phyloP scores from a whole-genome alignment of 495 filamentous ascomycete genomes.

The Penicillium fimorum region DNA sequence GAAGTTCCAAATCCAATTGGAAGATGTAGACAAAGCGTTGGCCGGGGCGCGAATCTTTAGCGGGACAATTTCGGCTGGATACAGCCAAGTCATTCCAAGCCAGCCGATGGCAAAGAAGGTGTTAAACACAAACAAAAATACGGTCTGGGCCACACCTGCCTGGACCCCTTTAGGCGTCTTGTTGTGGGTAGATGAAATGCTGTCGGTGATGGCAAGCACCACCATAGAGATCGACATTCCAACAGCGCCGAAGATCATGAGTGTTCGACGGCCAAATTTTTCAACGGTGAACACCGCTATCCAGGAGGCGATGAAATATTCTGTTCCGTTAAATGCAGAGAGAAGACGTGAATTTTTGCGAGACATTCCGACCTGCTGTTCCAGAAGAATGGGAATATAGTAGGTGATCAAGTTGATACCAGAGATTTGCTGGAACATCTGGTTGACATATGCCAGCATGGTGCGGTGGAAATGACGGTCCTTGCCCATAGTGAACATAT shows the following conservation, averaged over 20 bases:
- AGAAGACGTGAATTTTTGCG: constrained; percentile 61
- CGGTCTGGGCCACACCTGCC: constrained; percentile 49
- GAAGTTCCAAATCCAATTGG: constrained; percentile 64
- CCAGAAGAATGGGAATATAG: constrained; percentile 66
- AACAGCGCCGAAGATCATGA: constrained; percentile 70
- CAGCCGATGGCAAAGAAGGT: constrained; percentile 76
- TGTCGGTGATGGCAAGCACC: constrained; percentile 55
- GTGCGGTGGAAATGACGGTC: constrained; percentile 75
- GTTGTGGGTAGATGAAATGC: constrained; percentile 27
- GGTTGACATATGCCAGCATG: constrained; percentile 69
- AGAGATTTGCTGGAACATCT: constrained; percentile 74
- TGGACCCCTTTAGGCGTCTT: constrained; percentile 28
- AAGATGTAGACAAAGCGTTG: constrained; percentile 61
- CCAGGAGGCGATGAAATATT: constrained; percentile 73
- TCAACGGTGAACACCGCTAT: constrained; percentile 71
- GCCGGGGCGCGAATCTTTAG: constrained; percentile 65
- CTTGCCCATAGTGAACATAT: constrained; percentile 69
- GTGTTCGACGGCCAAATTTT: constrained; percentile 62
- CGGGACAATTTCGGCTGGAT: constrained; percentile 67
- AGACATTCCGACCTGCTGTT: constrained; percentile 53
- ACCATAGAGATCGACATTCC: constrained; percentile 72
- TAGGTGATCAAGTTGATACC: constrained; percentile 78
- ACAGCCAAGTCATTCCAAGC: constrained; percentile 74
- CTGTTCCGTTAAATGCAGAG: constrained; percentile 70
- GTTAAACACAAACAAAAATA: constrained; percentile 73